Conservation (phyloP, 768 basidiomycete species). For the Sarcodon aspratus region DNA sequence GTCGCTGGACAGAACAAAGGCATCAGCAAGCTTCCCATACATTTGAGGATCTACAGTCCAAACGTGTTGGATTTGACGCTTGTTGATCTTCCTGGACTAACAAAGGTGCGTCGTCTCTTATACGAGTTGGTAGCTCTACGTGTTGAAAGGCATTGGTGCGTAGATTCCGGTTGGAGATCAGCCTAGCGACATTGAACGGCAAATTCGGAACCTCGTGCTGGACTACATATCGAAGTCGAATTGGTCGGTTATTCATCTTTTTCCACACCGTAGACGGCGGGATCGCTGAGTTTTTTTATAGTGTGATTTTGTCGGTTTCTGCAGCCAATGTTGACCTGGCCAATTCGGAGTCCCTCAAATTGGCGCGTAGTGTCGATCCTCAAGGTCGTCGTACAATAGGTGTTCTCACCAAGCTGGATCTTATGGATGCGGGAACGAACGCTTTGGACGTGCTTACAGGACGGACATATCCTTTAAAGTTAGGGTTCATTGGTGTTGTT, state of each 20-base stretch:
- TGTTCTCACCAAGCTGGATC: conserved; percentile 91
- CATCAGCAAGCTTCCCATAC: conserved; percentile 91
- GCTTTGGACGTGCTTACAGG: conserved; percentile 94
- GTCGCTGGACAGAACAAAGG: conserved; percentile 99
- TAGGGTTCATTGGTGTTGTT: conserved; percentile 97
- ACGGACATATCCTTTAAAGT: conserved; percentile 93
- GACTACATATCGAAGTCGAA: conserved; percentile 97
- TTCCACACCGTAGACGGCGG: not conserved
- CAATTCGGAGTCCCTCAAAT: conserved; percentile 95
- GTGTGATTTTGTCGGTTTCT: conserved; percentile 94
- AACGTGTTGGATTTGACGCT: conserved; percentile 91
- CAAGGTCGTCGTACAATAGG: conserved; percentile 96
- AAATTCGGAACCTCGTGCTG: conserved; percentile 88
- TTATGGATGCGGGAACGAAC: conserved; percentile 99
- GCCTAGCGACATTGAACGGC: conserved; percentile 94
- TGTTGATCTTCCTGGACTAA: conserved; percentile 93
- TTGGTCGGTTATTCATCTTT: conserved; percentile 39
- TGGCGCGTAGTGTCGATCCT: conserved; percentile 91
- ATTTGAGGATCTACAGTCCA: conserved; percentile 91
- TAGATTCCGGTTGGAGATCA: conserved; percentile 96
- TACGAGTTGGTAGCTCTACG: not conserved
- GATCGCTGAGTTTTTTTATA: conserved; percentile 17
- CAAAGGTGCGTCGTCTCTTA: conserved; percentile 54
- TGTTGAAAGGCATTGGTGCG: not conserved
- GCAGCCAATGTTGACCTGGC: conserved; percentile 98